Evolutionary conservation across 257 asterid species (phyloP).

Genomic region (Solanum arcanum): DNA sequence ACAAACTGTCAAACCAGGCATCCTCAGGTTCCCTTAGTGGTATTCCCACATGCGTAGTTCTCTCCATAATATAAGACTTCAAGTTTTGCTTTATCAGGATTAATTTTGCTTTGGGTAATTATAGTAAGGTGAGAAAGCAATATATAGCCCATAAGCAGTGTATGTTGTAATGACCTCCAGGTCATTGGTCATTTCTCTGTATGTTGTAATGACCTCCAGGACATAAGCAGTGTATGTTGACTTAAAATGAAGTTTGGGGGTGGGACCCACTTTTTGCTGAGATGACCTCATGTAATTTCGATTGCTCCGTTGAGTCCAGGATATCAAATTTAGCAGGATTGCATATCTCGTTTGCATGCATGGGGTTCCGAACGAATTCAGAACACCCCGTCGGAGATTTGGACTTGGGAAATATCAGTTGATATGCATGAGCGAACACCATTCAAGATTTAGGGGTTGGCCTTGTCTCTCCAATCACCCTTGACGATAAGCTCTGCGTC

Average conservation of each 20-base stretch:
- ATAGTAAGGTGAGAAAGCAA: not conserved
- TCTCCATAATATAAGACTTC: not conserved
- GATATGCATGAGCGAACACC: not conserved
- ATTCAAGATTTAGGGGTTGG: not conserved
- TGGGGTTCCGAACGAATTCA: too few relatives aligned
- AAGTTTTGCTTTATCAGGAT: not conserved
- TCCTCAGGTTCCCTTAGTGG: not conserved
- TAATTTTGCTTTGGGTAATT: not conserved
- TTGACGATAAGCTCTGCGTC: not conserved
- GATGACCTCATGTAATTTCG: too few relatives aligned
- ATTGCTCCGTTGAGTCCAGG: too few relatives aligned
- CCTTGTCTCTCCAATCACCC: not conserved
- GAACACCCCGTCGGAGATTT: too few relatives aligned
- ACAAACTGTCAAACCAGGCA: not conserved
- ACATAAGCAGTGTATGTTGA: too few relatives aligned
- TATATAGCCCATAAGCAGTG: not conserved
- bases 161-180: not conserved
- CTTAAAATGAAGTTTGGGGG: too few relatives aligned
- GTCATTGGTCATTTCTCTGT: too few relatives aligned
- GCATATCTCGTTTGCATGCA: too few relatives aligned
- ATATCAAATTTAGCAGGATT: too few relatives aligned
- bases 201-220: not conserved
- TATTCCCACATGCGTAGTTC: not conserved
- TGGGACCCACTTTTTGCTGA: too few relatives aligned
- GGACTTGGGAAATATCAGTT: too few relatives aligned